Conservation (phyloP, 768 basidiomycete species). For the Lentinula boryana region DNA sequence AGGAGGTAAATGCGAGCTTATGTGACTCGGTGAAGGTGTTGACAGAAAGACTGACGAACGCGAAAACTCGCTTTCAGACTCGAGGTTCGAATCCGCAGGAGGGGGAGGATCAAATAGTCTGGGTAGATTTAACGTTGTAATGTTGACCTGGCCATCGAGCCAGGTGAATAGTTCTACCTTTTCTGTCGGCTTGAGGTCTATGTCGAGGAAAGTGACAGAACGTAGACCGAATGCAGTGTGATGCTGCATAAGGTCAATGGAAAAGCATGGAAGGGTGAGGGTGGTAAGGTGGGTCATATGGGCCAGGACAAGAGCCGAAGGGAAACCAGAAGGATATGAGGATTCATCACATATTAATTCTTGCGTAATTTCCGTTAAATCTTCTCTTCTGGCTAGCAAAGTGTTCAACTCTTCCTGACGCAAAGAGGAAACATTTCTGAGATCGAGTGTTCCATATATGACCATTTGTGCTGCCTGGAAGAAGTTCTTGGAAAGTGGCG, state of each 20-base stretch:
- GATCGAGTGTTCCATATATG: slow-evolving; percentile 29
- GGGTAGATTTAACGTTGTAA: slow-evolving; percentile 33
- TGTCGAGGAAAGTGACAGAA: slow-evolving; percentile 31
- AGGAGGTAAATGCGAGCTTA: background rate
- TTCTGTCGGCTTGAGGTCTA: slow-evolving; percentile 24
- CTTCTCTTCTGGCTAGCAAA: slow-evolving; percentile 29
- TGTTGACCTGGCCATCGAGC: slow-evolving; percentile 37
- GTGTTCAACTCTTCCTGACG: slow-evolving; percentile 30
- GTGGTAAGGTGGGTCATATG: slow-evolving; percentile 39
- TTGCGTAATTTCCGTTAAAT: slow-evolving; percentile 34
- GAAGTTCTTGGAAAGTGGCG: slow-evolving; percentile 27
- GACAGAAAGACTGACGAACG: background rate
- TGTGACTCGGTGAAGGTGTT: background rate
- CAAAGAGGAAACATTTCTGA: slow-evolving; percentile 21
- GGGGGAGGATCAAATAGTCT: slow-evolving; percentile 6
- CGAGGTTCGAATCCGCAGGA: background rate
- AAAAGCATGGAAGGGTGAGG: slow-evolving; percentile 36
- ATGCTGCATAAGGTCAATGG: slow-evolving; percentile 33
- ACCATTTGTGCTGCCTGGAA: slow-evolving; percentile 23
- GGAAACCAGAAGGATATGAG: slow-evolving; percentile 27
- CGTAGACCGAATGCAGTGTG: slow-evolving; percentile 37
- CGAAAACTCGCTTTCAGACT: background rate
- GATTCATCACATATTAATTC: slow-evolving; percentile 28
- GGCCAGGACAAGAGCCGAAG: slow-evolving; percentile 37
- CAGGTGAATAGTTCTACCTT: slow-evolving; percentile 29